Conservation (phyloP, 2,329 filamentous ascomycete genomes). For the Fusarium pseudoanthophilum region DNA sequence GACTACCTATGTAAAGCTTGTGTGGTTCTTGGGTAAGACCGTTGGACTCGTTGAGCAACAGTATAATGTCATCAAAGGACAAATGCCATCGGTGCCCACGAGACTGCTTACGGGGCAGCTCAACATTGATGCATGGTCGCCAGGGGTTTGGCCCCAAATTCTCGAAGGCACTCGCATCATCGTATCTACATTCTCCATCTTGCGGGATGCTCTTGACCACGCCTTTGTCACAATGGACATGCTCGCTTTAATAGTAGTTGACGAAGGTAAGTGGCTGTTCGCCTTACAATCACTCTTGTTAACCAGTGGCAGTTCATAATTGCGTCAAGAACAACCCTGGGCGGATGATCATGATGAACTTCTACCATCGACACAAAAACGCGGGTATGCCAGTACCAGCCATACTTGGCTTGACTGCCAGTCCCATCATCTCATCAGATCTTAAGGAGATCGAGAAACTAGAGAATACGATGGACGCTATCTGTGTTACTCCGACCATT, state of each 20-base stretch:
- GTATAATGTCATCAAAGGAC: constrained; percentile 65
- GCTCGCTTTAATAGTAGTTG: constrained; percentile 79
- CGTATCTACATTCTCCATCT: constrained; percentile 79
- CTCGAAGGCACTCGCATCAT: constrained; percentile 75
- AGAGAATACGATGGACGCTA: constrained; percentile 76
- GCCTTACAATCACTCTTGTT: not conserved
- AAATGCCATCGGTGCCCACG: constrained; percentile 69
- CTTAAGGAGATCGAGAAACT: constrained; percentile 67
- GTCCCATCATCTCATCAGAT: constrained; percentile 73
- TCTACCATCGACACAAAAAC: constrained; percentile 68
- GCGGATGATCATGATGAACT: constrained; percentile 76
- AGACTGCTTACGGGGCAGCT: constrained; percentile 75
- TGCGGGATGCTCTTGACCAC: constrained; percentile 79
- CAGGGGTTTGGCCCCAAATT: constrained; percentile 72
- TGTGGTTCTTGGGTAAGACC: constrained; percentile 81
- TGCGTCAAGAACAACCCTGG: constrained; percentile 73
- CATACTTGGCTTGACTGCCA: constrained; percentile 84
- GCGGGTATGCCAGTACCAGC: constrained; percentile 62
- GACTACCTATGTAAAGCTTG: constrained; percentile 54
- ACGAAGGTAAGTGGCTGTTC: constrained; percentile 71
- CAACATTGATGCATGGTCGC: constrained; percentile 78
- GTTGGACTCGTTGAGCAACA: constrained; percentile 76
- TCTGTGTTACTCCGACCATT: constrained; percentile 73
- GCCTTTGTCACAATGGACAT: constrained; percentile 74
- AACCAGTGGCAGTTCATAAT: constrained; percentile 71